These are phyloP conservation scores for Salix suchowensis DNA, from an alignment of 345 rosid species.

Conservation along the genomic window DNA sequence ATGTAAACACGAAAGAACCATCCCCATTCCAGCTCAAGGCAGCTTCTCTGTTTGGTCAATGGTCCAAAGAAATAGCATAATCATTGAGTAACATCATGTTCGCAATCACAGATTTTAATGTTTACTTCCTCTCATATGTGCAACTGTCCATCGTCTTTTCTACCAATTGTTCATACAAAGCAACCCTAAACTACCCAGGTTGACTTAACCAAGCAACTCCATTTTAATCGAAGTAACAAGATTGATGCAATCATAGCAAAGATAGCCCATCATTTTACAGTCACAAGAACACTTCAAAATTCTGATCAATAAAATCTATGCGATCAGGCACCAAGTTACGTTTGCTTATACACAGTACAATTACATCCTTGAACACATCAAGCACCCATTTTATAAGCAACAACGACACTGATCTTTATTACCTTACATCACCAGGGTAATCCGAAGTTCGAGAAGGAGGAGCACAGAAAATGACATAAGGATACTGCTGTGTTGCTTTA, in stretches of 20 bases:
- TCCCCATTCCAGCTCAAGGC: slow-evolving; percentile 81
- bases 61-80: slow-evolving; percentile 10
- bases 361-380: not conserved
- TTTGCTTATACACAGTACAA: not conserved
- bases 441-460: slow-evolving; percentile 81
- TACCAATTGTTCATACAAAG: too few relatives aligned
- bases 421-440: slow-evolving; percentile 83
- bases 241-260: too few relatives aligned
- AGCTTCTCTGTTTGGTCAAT: slow-evolving; percentile 58
- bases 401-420: not conserved
- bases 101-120: not conserved
- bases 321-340: not conserved
- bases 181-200: too few relatives aligned
- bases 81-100: too few relatives aligned
- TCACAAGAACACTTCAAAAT: too few relatives aligned
- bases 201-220: too few relatives aligned
- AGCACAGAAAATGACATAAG: slow-evolving; percentile 86
- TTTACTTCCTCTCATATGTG: not conserved
- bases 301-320: not conserved
- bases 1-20: slow-evolving; percentile 83
- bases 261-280: not conserved
- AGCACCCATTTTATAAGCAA: not conserved
- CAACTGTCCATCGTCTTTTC: not conserved
- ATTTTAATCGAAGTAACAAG: too few relatives aligned
- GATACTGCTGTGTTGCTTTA: slow-evolving; percentile 40